Base-by-base conservation (phyloP, 2,329 filamentous ascomycete genomes). In the Botrytis cinerea region DNA sequence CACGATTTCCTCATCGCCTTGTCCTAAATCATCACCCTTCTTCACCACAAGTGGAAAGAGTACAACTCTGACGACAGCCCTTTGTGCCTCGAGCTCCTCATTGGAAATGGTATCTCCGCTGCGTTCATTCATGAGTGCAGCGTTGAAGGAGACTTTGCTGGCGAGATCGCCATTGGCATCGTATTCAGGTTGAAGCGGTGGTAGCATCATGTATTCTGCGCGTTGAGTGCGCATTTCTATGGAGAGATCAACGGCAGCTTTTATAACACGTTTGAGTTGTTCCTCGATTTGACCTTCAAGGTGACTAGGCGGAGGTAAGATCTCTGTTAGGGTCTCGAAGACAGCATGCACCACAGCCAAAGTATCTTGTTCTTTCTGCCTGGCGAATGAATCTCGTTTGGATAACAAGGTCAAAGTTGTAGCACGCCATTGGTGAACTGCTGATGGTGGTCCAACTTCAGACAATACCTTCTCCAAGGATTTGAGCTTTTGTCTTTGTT, bases 201-300 rank as follows among this genome's bases (percentile, higher is more conserved):
- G 95, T 28, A 98, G 90, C 95, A 99, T 99, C 85, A 97, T 96
- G 85, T 97, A 99, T 84, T 98, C 96, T 54, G 96, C 94, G 74
- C 94, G 91, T 82, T 99, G 96, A 25, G 92, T 97, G 81, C 96
- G 94, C 96, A 99, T 99, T 84, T 98, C 95, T 77, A 99, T 91
- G 1, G 94, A 94, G 18, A 99, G 88, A 74, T 93, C 92, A 68
- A 98, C 96, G 0, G 97, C 96, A 75, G 95, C 90, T 77, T 90
- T 90, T 83, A 99, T 90, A 70, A 99, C 94, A 78, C 93, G 94
- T 79, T 92, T 92, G 71, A 99, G 87, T 76, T 95, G 95, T 48
- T 93, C 89, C 78, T 94, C 88, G 64, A 98, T 93, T 81, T 97
- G 93, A 59, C 87, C 84, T 83, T 96, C 92, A 73, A 95, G 86